Evolutionary conservation across 2,329 filamentous ascomycete species (phyloP).

Genomic region (Fusarium irregulare): DNA sequence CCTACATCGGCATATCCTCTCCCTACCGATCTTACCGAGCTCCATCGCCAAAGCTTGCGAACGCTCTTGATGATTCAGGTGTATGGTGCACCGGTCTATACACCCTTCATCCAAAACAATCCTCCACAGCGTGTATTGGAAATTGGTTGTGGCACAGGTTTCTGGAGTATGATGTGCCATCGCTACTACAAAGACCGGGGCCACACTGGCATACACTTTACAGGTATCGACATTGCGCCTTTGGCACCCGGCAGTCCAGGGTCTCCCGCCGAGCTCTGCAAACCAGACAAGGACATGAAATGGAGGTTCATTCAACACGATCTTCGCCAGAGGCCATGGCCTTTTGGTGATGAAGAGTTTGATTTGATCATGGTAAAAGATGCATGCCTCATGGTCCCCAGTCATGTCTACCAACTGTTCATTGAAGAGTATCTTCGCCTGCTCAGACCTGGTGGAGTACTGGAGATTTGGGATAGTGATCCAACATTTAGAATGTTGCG

Average conservation of each 20-base stretch:
- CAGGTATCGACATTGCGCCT: slow-evolving; percentile 83
- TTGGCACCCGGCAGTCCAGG: slow-evolving; percentile 63
- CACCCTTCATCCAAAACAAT: slow-evolving; percentile 71
- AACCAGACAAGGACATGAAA: slow-evolving; percentile 77
- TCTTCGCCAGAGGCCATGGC: slow-evolving; percentile 78
- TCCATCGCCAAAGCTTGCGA: slow-evolving; percentile 87
- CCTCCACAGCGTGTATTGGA: slow-evolving; percentile 85
- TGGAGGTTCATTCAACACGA: slow-evolving; percentile 94
- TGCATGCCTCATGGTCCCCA: slow-evolving; percentile 73
- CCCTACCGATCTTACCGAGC: slow-evolving; percentile 86
- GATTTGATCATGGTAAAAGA: slow-evolving; percentile 93
- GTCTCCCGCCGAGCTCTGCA: slow-evolving; percentile 53
- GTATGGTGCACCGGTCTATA: slow-evolving; percentile 83
- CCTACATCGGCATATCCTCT: slow-evolving; percentile 80
- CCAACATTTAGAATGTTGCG: slow-evolving; percentile 84
- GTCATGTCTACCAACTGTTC: slow-evolving; percentile 65
- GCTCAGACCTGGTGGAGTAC: slow-evolving; percentile 78
- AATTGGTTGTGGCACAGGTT: slow-evolving; percentile 85
- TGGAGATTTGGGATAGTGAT: slow-evolving; percentile 94
- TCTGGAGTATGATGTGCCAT: slow-evolving; percentile 92
- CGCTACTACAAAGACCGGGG: slow-evolving; percentile 79
- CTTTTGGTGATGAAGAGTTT: slow-evolving; percentile 83
- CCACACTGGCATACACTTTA: slow-evolving; percentile 77
- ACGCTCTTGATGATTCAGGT: slow-evolving; percentile 85
- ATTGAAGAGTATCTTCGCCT: slow-evolving; percentile 82